Base-by-base conservation (phyloP, 129 eudicot species). In the Glebionis coronaria region DNA sequence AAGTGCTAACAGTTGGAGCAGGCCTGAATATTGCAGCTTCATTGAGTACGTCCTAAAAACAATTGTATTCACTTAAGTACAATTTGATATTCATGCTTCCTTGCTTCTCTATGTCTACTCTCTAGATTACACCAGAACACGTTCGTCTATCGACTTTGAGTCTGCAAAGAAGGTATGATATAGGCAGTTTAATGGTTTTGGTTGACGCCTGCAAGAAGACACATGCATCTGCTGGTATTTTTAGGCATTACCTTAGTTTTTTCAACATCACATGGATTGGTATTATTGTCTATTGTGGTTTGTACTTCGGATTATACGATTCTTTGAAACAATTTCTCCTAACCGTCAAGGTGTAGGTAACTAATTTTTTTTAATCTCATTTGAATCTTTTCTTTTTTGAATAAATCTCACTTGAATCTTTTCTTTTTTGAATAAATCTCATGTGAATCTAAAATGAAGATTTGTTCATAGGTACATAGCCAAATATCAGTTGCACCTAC, bases 161-260 rank as follows among this genome's bases (percentile, higher is more conserved):
- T 81, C 84, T 49, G 88, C 82, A 63, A 83, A 80, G 78, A 76
- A 73, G 54, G 88, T 85, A 47, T 82, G 85, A 69, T 81, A 62
- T 60, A 61, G 88, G 59, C 88, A 83, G 27, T 80, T 80, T 20
- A 83, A 83, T 65, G 88, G 88, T 13, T 64, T n/a, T 79, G 73
- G 69, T 83, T 51, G 87, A 83, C 58, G 88, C 79, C 31, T 83
- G 80, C 61, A 78, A 79, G 82, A 84, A 84, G 75, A 84, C 90
- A 13, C 44, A 75, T 0, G 84, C 86, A n/a, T 42, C 86, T 13
- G 90, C 81, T 64, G 90, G 90, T 21, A n/a, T 84, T 81, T 82
- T 86, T 75, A 86, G 90, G 44, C 81, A 81, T 52, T 81, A 84
- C 61, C 90, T 84, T 49, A 86, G 90, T n/a, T n/a, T n/a, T 44